A percentile compares a stretch with the other conserved stretches of the same genome.
Conservation (phyloP, 768 basidiomycete species). For the Lentinula guzmanii region DNA sequence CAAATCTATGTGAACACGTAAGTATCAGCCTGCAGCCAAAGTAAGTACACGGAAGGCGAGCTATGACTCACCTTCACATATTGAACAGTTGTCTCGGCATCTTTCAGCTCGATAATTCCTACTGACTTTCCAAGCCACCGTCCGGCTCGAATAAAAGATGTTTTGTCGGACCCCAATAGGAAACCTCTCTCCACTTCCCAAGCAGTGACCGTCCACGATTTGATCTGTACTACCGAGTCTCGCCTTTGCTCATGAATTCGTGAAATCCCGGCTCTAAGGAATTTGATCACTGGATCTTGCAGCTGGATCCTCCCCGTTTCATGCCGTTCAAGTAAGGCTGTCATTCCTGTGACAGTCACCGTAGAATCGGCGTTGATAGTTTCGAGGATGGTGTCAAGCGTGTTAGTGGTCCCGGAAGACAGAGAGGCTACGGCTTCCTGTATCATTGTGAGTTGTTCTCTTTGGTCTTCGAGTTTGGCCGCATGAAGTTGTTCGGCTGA, state of each 20-base stretch:
- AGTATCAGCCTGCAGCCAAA: neutral
- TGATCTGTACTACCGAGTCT: neutral
- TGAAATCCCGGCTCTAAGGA: conserved; percentile 2
- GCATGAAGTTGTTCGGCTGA: neutral
- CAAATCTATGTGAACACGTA: neutral
- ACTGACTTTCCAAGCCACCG: conserved; percentile 4
- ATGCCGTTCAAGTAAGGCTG: conserved; percentile 1
- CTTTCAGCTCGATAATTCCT: conserved; percentile 4
- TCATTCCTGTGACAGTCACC: conserved; percentile 2
- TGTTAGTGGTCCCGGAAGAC: neutral
- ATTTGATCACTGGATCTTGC: neutral
- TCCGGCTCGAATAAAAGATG: neutral
- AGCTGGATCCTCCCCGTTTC: conserved; percentile 1
- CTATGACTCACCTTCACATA: neutral
- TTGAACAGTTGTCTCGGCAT: neutral
- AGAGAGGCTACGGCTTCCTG: neutral
- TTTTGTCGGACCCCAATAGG: neutral
- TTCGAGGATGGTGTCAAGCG: neutral
- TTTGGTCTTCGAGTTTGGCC: neutral
- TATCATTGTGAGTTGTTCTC: neutral
- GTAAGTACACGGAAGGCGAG: neutral
- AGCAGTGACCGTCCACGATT: conserved; percentile 4
- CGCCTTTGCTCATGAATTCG: neutral
- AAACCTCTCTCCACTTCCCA: conserved; percentile 3
- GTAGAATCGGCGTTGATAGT: neutral